phyloP scores from a whole-genome alignment of 1,139 yeast genomes.

The Geotrichum candidum region DNA sequence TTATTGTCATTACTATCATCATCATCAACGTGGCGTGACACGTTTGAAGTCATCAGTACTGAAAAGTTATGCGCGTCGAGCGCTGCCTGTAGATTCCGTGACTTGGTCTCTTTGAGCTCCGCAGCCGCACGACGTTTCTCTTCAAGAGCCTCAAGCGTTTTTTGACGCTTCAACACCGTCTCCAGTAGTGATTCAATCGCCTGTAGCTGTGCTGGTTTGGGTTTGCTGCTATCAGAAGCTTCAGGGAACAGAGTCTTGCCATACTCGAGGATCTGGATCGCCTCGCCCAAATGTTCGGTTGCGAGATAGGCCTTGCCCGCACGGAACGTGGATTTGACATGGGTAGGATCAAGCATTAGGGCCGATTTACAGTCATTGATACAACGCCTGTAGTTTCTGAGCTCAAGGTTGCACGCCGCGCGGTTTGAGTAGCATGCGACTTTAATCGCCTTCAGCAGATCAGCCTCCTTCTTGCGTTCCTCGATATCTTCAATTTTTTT shows the following conservation, averaged over 20 bases:
- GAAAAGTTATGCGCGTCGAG: conserved; percentile 24
- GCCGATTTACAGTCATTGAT: conserved; percentile 82
- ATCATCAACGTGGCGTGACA: conserved; percentile 18
- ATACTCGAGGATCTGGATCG: conserved; percentile 57
- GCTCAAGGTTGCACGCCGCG: conserved; percentile 85
- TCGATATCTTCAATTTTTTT: conserved; percentile 33
- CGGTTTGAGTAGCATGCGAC: conserved; percentile 68
- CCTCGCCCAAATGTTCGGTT: conserved; percentile 66
- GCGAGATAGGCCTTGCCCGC: conserved; percentile 75
- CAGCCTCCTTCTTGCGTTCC: conserved; percentile 13
- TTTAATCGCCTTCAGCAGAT: conserved; percentile 37
- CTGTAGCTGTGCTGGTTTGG: conserved; percentile 17
- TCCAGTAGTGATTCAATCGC: conserved; percentile 38
- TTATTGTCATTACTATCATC: conserved; percentile 13
- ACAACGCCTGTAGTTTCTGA: conserved; percentile 71
- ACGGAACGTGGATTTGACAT: conserved; percentile 78
- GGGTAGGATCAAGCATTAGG: conserved; percentile 55
- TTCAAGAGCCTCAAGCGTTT: conserved; percentile 25
- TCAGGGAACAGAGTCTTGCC: conserved; percentile 55
- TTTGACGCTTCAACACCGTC: conserved; percentile 34
- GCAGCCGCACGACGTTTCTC: conserved; percentile 35
- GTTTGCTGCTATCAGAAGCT: conserved; percentile 33
- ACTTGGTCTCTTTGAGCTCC: conserved; percentile 30
- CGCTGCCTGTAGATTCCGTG: conserved; percentile 37
- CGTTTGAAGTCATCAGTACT: conserved; percentile 20